Evolutionary conservation across 495 filamentous ascomycete genomes (phyloP).

Genomic region (Staphylotrichum tortipilum): DNA sequence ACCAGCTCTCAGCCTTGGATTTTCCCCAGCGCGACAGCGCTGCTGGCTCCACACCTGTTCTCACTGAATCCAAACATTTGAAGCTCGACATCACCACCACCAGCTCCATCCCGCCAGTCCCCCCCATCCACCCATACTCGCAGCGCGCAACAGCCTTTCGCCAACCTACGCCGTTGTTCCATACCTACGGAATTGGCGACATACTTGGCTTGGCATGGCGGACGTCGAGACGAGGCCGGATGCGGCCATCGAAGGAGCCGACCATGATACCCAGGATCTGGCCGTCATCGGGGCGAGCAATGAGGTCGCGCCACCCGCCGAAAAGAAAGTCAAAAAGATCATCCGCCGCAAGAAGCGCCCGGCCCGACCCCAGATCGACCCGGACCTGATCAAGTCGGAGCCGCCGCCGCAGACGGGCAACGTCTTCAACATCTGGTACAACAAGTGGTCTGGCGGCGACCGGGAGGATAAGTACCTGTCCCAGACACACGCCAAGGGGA

Average conservation of each 20-base stretch:
- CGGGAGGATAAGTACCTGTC: conserved; percentile 82
- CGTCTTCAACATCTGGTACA: conserved; percentile 74
- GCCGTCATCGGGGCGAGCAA: conserved; percentile 32
- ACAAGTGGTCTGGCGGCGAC: conserved; percentile 92
- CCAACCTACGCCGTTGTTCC: no score
- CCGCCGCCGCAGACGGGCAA: conserved; percentile 85
- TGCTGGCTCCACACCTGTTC: no score
- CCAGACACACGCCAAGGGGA: conserved; percentile 57
- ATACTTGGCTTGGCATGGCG: conserved; percentile 7
- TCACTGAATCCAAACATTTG: no score
- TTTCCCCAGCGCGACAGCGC: no score
- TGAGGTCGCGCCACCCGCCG: conserved; percentile 39
- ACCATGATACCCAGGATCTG: conserved; percentile 14
- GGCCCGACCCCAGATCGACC: conserved; percentile 69
- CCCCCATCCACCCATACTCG: no score
- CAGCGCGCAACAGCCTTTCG: no score
- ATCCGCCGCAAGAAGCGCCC: conserved; percentile 60
- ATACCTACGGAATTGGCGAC: no score
- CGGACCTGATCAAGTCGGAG: conserved; percentile 65
- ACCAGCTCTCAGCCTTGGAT: no score
- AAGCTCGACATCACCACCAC: no score
- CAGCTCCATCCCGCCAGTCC: no score
- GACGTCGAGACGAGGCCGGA: conserved; percentile 12
- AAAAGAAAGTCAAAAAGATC: conserved; percentile 56
- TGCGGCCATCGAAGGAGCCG: conserved; percentile 5